Conservation (phyloP, 2,329 filamentous ascomycete species). For the Paecilomyces formosus region DNA sequence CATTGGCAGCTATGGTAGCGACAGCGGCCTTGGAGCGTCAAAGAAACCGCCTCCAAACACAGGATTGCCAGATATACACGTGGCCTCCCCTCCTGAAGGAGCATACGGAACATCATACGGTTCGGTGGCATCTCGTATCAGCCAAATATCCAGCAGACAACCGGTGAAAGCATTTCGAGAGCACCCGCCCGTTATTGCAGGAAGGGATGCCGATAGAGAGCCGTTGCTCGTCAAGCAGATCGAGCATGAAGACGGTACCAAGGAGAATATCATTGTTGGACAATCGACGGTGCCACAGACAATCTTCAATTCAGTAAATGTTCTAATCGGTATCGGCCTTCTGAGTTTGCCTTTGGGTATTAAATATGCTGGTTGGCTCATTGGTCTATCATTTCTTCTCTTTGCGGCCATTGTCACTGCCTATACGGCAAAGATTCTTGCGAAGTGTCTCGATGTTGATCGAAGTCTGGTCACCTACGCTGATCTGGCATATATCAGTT, state of each 20-base stretch:
- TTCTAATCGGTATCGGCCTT: conserved; percentile 82
- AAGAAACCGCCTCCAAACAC: conserved; percentile 8
- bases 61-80: conserved; percentile 27
- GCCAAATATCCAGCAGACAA: conserved; percentile 50
- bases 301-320: conserved; percentile 92
- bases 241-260: conserved; percentile 73
- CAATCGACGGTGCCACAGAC: conserved; percentile 95
- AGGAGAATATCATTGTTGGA: conserved; percentile 77
- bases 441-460: conserved; percentile 83
- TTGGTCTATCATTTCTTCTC: conserved; percentile 67
- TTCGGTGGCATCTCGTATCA: conserved; percentile 50
- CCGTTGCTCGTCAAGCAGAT: conserved; percentile 83
- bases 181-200: conserved; percentile 39
- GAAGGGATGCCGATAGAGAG: conserved; percentile 54
- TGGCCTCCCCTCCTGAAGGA: conserved; percentile 62
- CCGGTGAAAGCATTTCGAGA: conserved; percentile 48
- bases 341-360: conserved; percentile 83
- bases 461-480: conserved; percentile 85
- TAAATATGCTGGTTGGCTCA: conserved; percentile 80
- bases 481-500: conserved; percentile 85
- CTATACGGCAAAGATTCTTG: conserved; percentile 79
- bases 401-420: conserved; percentile 69
- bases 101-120: conserved; percentile 62
- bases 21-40: conserved; percentile 7
- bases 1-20: conserved; percentile 18